Percentiles rank a stretch among this genome's conserved stretches.
These are phyloP conservation scores for Trichoderma reesei DNA, from an alignment of 495 filamentous ascomycete species.

Conservation along the genomic window DNA sequence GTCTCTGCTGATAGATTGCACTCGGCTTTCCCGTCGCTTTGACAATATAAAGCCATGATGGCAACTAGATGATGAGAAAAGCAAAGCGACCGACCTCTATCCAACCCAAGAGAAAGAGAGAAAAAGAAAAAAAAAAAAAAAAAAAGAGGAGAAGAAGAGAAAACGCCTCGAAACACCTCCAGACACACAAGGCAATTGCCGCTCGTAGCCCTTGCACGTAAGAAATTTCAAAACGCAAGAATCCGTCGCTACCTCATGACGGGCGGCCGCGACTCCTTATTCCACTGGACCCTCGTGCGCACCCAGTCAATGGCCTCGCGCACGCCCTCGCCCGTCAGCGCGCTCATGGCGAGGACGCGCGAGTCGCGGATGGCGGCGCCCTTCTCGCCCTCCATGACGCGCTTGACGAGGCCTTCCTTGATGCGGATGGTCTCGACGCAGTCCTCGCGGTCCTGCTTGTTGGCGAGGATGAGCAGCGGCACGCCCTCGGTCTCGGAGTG, in stretches of 20 bases:
- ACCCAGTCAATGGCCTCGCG: conserved; percentile 95
- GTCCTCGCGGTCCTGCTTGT: conserved; percentile 96
- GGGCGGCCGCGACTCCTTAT: conserved; percentile 82
- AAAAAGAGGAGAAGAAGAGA: no score
- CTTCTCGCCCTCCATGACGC: conserved; percentile 89
- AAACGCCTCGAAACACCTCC: background rate
- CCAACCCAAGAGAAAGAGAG: background rate
- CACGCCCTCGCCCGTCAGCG: conserved; percentile 83
- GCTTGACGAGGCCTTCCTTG: conserved; percentile 89
- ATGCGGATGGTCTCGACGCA: conserved; percentile 94
- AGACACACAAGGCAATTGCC: background rate
- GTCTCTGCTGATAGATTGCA: background rate
- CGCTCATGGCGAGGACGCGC: conserved; percentile 83
- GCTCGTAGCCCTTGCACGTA: background rate
- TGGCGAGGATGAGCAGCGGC: conserved; percentile 84
- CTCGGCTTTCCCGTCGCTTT: background rate
- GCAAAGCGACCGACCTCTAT: background rate
- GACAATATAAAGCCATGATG: background rate
- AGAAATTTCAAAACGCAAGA: background rate
- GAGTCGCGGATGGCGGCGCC: conserved; percentile 76
- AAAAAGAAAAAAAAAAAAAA: no score
- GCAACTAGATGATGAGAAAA: background rate
- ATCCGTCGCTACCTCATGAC: conserved; percentile 60
- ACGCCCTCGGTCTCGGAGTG: conserved; percentile 79
- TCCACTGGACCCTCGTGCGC: conserved; percentile 84